Percentiles rank a stretch among this genome's conserved stretches.
These are phyloP conservation scores for Miamiensis avidus DNA, from an alignment of 169 alveolate species.

Conservation along the genomic window DNA sequence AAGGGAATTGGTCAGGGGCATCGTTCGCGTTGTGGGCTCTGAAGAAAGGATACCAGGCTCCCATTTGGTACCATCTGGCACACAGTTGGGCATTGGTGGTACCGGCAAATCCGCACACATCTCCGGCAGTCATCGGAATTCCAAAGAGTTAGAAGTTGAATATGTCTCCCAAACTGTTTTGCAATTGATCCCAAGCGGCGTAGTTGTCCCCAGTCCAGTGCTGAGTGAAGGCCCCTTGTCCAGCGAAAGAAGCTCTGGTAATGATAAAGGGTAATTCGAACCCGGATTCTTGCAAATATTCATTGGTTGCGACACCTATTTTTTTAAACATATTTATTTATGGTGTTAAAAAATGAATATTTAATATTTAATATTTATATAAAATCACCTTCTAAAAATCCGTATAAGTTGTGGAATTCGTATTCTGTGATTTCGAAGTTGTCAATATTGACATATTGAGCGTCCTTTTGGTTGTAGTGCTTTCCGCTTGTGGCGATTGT, in stretches of 20 bases:
- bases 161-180: constrained; percentile 58
- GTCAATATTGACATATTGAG: constrained; percentile 28
- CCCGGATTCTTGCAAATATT: constrained; percentile 33
- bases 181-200: constrained; percentile 51
- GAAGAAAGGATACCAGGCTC: constrained; percentile 80
- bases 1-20: constrained; percentile 64
- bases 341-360: no score
- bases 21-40: constrained; percentile 69
- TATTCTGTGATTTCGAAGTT: constrained; percentile 40
- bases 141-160: constrained; percentile 68
- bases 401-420: constrained; percentile 65
- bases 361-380: no score
- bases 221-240: constrained; percentile 62
- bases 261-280: constrained; percentile 60
- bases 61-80: constrained; percentile 76
- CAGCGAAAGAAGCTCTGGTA: constrained; percentile 62
- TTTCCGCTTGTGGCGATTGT: constrained; percentile 34
- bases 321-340: no score
- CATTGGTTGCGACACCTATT: constrained; percentile 59
- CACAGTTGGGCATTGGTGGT: constrained; percentile 67
- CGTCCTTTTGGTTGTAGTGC: constrained; percentile 24
- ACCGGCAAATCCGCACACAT: constrained; percentile 76
- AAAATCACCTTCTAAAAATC: constrained; percentile 59
- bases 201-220: constrained; percentile 82
- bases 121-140: constrained; percentile 77